phyloP scores from a whole-genome alignment of 2,329 filamentous ascomycete species.

The Colletotrichum simmondsii region DNA sequence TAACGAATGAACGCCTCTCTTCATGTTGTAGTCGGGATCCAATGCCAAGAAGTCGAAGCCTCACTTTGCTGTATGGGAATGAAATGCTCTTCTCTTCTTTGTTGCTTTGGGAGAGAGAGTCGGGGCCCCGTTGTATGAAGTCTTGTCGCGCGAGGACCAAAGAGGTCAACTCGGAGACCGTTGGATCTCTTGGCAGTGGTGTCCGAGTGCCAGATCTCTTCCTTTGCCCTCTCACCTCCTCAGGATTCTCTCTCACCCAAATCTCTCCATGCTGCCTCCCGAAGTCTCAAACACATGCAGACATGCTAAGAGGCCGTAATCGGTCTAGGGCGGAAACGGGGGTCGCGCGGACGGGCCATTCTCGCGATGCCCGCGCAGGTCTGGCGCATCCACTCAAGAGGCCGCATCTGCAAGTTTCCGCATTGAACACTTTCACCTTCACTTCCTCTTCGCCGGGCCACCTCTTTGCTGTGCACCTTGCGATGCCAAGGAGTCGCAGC shows the following conservation, averaged over 20 bases:
- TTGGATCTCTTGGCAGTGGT: slow-evolving; percentile 28
- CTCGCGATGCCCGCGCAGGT: slow-evolving; percentile 2
- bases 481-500: slow-evolving; percentile 19
- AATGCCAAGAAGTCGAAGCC: not conserved
- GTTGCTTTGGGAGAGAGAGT: not conserved
- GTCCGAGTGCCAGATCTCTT: slow-evolving; percentile 25
- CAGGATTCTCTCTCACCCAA: too few species aligned
- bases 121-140: not conserved
- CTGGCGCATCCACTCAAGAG: not conserved
- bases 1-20: not conserved
- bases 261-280: not conserved
- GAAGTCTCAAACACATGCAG: slow-evolving; percentile 1
- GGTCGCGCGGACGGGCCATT: not conserved
- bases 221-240: too few species aligned
- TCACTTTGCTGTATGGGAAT: not conserved
- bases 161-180: slow-evolving; percentile 1
- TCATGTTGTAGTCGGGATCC: not conserved
- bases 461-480: not conserved
- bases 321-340: not conserved
- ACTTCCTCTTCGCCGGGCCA: too few species aligned
- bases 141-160: not conserved
- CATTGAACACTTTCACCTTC: not conserved
- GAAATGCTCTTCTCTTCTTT: not conserved
- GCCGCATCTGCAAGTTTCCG: not conserved
- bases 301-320: not conserved